Percentiles rank a stretch among this genome's conserved stretches.
Evolutionary conservation across 83 land plant species (phyloP).

Genomic region (Picea mariana): DNA sequence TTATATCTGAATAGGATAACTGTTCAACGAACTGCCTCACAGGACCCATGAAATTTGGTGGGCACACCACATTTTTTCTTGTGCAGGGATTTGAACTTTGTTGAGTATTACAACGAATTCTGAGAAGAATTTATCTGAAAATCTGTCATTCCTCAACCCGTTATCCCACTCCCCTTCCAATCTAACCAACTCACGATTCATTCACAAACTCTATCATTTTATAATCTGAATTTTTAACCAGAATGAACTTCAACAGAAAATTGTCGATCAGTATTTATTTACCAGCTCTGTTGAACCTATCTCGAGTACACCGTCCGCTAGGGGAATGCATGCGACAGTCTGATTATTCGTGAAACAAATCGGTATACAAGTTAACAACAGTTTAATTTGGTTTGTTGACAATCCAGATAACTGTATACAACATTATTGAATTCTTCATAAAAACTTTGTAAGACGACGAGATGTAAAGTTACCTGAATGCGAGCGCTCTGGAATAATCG

Average conservation of each 20-base stretch:
- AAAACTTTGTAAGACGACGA: background rate
- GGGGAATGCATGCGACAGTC: slow-evolving; percentile 89
- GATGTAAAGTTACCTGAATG: slow-evolving; percentile 45
- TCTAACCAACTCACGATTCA: no score
- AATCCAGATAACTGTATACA: background rate
- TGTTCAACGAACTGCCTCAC: no score
- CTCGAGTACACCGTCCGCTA: slow-evolving; percentile 76
- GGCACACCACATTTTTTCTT: no score
- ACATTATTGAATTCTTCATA: no score
- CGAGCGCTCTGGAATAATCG: slow-evolving; percentile 58
- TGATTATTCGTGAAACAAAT: slow-evolving; percentile 35
- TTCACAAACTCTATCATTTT: no score
- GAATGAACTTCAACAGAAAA: background rate
- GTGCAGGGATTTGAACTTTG: no score
- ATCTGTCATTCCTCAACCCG: no score
- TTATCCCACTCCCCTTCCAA: no score
- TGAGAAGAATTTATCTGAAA: no score
- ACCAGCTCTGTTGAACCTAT: slow-evolving; percentile 80
- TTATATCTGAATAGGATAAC: no score
- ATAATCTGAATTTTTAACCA: background rate
- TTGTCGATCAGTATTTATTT: background rate
- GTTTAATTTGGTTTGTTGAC: background rate
- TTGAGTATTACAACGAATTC: no score
- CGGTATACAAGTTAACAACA: background rate
- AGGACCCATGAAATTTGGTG: no score